These are phyloP conservation scores for Dactylellina haptotyla DNA, from an alignment of 2,329 filamentous ascomycete genomes.

Conservation along the genomic window DNA sequence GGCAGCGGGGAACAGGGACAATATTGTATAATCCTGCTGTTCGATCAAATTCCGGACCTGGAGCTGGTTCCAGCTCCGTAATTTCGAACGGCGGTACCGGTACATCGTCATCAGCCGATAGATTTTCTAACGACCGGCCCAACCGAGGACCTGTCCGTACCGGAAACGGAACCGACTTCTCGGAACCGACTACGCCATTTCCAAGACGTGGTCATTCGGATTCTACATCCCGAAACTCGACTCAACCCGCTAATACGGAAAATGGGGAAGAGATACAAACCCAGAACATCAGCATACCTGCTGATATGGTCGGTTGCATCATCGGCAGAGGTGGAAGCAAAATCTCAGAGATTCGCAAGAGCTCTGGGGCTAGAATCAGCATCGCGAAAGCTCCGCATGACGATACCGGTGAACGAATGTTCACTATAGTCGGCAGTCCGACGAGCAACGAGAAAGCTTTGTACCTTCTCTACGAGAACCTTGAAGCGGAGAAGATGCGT, in stretches of 20 bases:
- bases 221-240: constrained; percentile 77
- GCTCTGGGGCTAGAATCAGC: constrained; percentile 87
- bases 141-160: constrained; percentile 82
- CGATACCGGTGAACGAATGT: constrained; percentile 98
- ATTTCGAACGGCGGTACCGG: constrained; percentile 64
- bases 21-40: constrained; percentile 97
- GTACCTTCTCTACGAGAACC: constrained; percentile 96
- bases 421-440: constrained; percentile 96
- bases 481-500: constrained; percentile 98
- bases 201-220: constrained; percentile 71
- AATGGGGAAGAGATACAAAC: constrained; percentile 98
- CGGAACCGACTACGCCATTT: constrained; percentile 67
- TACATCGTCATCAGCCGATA: constrained; percentile 63
- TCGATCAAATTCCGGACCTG: constrained; percentile 76
- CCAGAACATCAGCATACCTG: constrained; percentile 98
- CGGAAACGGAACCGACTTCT: constrained; percentile 97
- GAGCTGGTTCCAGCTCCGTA: constrained; percentile 63
- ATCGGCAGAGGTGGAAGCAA: constrained; percentile 95
- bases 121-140: constrained; percentile 63
- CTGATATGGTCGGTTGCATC: constrained; percentile 99
- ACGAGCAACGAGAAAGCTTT: constrained; percentile 95
- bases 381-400: constrained; percentile 80
- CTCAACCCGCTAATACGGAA: constrained; percentile 70
- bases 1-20: constrained; percentile 95
- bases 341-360: constrained; percentile 98